Percentiles rank a stretch among this genome's conserved stretches.
Conservation (phyloP, 1,284 basidiomycete genomes). For the Cystobasidiaceae sp. region DNA sequence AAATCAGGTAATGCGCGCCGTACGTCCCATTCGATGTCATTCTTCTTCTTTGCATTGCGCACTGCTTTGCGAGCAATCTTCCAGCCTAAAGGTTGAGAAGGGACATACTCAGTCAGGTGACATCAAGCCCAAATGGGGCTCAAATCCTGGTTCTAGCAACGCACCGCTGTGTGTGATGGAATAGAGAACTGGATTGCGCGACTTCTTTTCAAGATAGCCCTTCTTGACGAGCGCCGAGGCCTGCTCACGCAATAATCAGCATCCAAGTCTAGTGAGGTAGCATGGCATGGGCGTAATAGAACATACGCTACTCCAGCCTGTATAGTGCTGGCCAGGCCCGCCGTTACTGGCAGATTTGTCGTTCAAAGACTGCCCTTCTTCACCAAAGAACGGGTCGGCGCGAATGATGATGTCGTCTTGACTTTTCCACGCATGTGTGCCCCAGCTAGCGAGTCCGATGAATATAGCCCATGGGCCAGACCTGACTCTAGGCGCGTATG, state of each 20-base stretch:
- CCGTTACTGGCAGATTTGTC: conserved; percentile 5
- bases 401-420: conserved; percentile 8
- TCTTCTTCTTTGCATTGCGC: conserved; percentile 5
- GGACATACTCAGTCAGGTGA: background rate
- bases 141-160: background rate
- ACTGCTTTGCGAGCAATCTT: conserved; percentile 25
- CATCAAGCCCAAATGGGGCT: background rate
- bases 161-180: conserved; percentile 4
- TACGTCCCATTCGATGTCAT: conserved; percentile 16
- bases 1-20: conserved; percentile 16
- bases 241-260: background rate
- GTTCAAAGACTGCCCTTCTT: conserved; percentile 8
- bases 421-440: conserved; percentile 10
- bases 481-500: conserved; percentile 9
- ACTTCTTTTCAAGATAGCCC: conserved; percentile 17
- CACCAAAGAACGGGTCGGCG: conserved; percentile 23
- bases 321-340: background rate
- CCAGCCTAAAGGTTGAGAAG: conserved; percentile 2
- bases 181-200: conserved; percentile 12
- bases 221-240: conserved; percentile 2
- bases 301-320: conserved; percentile 20
- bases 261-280: background rate
- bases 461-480: conserved; percentile 23
- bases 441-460: conserved; percentile 19
- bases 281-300: background rate